A percentile compares a stretch with the other conserved stretches of the same genome.
Conservation (phyloP, 495 filamentous ascomycete species). For the Penicillium simplicissimum region DNA sequence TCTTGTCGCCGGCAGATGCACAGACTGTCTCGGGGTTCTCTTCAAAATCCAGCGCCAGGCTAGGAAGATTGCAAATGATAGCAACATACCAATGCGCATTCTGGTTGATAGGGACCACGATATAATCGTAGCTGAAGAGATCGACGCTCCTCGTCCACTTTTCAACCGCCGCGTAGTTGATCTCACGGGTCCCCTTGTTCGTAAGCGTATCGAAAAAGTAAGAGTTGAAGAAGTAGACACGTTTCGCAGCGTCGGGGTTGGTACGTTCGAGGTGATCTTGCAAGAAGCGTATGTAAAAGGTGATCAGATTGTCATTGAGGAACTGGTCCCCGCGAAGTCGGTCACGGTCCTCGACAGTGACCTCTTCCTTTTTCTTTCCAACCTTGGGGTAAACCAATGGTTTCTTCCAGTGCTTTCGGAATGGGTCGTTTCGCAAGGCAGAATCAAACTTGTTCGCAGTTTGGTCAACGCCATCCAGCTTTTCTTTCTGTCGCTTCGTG, state of each 20-base stretch:
- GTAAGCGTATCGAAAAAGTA: conserved; percentile 84
- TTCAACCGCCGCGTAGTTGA: conserved; percentile 80
- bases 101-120: conserved; percentile 91
- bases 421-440: conserved; percentile 14
- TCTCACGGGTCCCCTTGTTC: conserved; percentile 55
- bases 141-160: conserved; percentile 89
- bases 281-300: conserved; percentile 79
- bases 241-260: conserved; percentile 56
- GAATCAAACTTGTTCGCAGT: conserved; percentile 8
- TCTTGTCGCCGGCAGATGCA: conserved; percentile 6
- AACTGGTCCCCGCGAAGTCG: conserved; percentile 83
- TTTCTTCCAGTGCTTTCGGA: conserved; percentile 40
- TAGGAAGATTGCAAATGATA: conserved; percentile 87
- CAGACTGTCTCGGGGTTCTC: conserved; percentile 18
- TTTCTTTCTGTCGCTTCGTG: conserved; percentile 5
- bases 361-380: conserved; percentile 70
- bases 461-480: conserved; percentile 12
- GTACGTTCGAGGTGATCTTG: conserved; percentile 61
- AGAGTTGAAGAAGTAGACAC: conserved; percentile 85
- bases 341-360: conserved; percentile 76
- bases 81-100: conserved; percentile 89
- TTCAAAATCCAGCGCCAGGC: conserved; percentile 39
- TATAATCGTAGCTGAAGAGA: conserved; percentile 81
- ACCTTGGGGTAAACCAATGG: conserved; percentile 69
- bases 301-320: conserved; percentile 89